Base-by-base conservation (phyloP, 352 stramenopile species). In the Pythium sp. region DNA sequence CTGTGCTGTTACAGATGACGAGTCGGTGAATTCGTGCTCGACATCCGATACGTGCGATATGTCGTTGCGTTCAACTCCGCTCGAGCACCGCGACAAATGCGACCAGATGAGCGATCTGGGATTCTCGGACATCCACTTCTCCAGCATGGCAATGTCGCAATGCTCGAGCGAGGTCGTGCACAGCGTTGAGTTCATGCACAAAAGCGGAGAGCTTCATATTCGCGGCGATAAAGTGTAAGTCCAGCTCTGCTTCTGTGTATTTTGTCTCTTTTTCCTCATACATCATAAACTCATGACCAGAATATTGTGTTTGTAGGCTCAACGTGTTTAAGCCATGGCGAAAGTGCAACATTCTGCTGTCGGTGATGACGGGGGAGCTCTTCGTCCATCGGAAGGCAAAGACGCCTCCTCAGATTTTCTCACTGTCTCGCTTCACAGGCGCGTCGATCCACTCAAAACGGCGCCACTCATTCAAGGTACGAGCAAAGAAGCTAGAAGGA, bases 71-170 rank as follows among this genome's bases (percentile, higher is more conserved):
- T 38, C 30, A 32, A 53, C 51, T 20, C 38, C 64, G 47, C 34
- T 51, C 26, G 47, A 24, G 12, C 12, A 20, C n/a, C 53, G 9
- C 15, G 4, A 26, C 26, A 28, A 62, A n/a, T 26, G 34, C 47
- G 41, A 61, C 2, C 32, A 46, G n/a, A 24, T 26, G 26, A 36
- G 34, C 15, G 43, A 64, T 24, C 28, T 36, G 20, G 22, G 62
- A 8, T 46, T 41, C 22, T 41, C 64, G 12, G 56, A 69, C 28
- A 38, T 67, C 34, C 58, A 56, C n/a, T 73, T 65, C n/a, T 12
- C 54, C 53, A 76, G 70, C 36, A 69, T 76, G 22, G 74, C 62
- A 60, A 74, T 76, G 65, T 74, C 72, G 3, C 70, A 63, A 11
- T 62, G 49, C 67, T 71, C 70, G 22, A 60, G 54, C 32, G 69